Conservation (phyloP, 148 eudicot genomes). For the Rhododendron molle region DNA sequence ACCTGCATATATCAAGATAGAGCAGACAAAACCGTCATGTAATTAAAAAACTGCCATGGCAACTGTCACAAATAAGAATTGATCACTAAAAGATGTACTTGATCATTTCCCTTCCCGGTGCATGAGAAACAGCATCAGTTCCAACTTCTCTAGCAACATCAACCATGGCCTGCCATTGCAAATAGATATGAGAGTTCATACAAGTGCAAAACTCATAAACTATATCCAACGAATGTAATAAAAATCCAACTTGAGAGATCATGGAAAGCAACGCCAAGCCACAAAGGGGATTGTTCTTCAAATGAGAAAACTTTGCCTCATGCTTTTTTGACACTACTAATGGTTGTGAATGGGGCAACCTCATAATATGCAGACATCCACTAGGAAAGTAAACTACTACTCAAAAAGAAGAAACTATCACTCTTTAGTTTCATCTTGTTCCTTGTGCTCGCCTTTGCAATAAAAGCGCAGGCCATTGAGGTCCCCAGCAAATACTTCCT, state of each 20-base stretch:
- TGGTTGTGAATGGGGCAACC: neutral
- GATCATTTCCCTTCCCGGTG: constrained; percentile 97
- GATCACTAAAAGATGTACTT: constrained; percentile 30
- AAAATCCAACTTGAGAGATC: neutral
- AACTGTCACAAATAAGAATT: neutral
- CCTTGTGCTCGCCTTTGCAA: constrained; percentile 67
- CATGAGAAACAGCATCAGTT: constrained; percentile 97
- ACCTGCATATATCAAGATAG: constrained; percentile 34
- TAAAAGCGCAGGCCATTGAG: constrained; percentile 97
- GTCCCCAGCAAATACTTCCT: constrained; percentile 94
- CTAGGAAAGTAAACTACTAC: neutral
- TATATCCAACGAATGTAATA: neutral
- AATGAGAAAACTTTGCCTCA: neutral
- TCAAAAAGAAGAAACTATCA: neutral
- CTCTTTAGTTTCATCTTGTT: neutral
- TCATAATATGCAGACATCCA: neutral
- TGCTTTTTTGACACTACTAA: neutral
- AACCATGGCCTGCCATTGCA: constrained; percentile 75
- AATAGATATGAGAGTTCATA: neutral
- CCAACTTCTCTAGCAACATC: constrained; percentile 97
- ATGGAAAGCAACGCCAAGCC: neutral
- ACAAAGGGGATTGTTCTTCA: neutral
- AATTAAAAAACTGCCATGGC: neutral
- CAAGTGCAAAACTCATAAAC: neutral
- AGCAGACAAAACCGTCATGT: neutral